phyloP scores from a whole-genome alignment of 2,329 filamentous ascomycete genomes.

The Aspergillus pseudotamarii region DNA sequence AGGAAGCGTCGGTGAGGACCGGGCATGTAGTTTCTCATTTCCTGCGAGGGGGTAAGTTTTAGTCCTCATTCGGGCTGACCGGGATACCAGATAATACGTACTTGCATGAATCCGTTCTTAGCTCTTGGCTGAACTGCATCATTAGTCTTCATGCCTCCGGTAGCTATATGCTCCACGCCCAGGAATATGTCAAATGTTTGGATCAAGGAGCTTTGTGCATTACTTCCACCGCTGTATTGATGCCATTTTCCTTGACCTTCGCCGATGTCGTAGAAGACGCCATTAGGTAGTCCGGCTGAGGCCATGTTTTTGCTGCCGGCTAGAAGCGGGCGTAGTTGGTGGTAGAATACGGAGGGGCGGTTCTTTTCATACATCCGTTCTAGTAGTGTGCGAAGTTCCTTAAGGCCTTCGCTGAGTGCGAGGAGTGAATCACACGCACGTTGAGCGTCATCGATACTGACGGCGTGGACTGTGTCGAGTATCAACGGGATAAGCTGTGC shows the following conservation, averaged over 20 bases:
- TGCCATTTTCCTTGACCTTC: constrained; percentile 52
- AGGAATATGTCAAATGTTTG: constrained; percentile 58
- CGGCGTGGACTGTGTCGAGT: constrained; percentile 51
- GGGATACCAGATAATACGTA: constrained; percentile 16
- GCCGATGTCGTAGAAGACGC: constrained; percentile 57
- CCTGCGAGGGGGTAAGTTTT: constrained; percentile 31
- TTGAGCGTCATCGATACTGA: constrained; percentile 37
- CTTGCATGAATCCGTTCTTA: constrained; percentile 34
- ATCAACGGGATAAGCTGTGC: constrained; percentile 31
- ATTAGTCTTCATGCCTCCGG: constrained; percentile 33
- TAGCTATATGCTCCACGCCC: constrained; percentile 51
- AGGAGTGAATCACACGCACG: constrained; percentile 44
- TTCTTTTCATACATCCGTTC: constrained; percentile 57
- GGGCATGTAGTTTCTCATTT: constrained; percentile 60
- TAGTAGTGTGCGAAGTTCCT: constrained; percentile 46
- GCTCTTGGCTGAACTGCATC: constrained; percentile 18
- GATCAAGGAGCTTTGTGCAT: constrained; percentile 58
- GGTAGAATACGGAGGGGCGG: constrained; percentile 53
- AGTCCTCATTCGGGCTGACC: not conserved
- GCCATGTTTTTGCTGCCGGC: constrained; percentile 59
- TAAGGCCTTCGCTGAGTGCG: constrained; percentile 45
- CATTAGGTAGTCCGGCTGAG: constrained; percentile 52
- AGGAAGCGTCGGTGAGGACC: constrained; percentile 56
- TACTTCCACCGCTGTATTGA: constrained; percentile 57
- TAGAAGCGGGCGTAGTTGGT: constrained; percentile 54